Percentiles rank a stretch among this genome's conserved stretches.
These are phyloP conservation scores for Monsonia emarginata DNA, from an alignment of 441 rosid species.

Conservation along the genomic window DNA sequence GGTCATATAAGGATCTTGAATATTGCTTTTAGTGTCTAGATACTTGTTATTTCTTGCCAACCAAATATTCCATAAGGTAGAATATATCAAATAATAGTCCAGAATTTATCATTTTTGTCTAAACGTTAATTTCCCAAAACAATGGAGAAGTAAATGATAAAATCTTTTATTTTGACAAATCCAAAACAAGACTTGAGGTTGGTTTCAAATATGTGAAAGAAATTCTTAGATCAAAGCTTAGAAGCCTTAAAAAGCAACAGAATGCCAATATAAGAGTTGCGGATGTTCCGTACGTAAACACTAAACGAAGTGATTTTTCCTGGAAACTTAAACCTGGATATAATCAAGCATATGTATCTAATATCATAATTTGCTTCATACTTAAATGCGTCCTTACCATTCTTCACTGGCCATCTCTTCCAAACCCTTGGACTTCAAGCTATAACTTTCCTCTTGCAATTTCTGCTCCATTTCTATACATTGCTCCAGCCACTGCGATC, in stretches of 20 bases:
- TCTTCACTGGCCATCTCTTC: slow-evolving; percentile 35
- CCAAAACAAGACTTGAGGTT: not conserved
- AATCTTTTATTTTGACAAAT: not conserved
- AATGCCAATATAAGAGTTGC: not conserved
- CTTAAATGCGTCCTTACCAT: slow-evolving; percentile 31
- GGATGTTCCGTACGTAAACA: not conserved
- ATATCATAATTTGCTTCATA: not conserved
- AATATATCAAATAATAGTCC: too few species aligned
- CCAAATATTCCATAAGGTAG: too few species aligned
- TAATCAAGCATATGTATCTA: slow-evolving; percentile 6
- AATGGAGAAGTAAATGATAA: not conserved
- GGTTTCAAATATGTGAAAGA: not conserved
- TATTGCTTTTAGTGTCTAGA: too few species aligned
- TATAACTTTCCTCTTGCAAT: slow-evolving; percentile 50
- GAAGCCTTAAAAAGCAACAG: not conserved
- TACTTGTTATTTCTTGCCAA: too few species aligned
- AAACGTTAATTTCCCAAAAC: too few species aligned
- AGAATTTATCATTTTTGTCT: too few species aligned
- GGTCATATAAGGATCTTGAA: too few species aligned
- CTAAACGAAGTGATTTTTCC: not conserved
- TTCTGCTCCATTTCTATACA: slow-evolving; percentile 48
- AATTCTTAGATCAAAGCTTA: not conserved
- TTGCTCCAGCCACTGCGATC: slow-evolving; percentile 67
- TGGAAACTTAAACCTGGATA: not conserved
- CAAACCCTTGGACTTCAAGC: slow-evolving; percentile 39